These are phyloP conservation scores for Alternaria ethzedia DNA, from an alignment of 2,329 filamentous ascomycete genomes.

Conservation along the genomic window DNA sequence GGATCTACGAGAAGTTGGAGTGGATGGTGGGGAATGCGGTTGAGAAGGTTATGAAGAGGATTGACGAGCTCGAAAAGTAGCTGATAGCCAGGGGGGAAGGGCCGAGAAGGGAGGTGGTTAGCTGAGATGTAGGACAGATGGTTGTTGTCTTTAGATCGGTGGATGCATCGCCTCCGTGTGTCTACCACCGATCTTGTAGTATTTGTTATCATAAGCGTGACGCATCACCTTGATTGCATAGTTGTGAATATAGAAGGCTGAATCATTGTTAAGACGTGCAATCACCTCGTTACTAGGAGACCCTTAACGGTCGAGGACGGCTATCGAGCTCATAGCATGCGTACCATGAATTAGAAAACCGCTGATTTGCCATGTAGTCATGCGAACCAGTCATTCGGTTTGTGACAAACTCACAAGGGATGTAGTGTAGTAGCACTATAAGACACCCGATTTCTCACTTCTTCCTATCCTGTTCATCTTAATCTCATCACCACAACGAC, in stretches of 20 bases:
- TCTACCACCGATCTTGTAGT: not conserved
- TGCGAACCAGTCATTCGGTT: not conserved
- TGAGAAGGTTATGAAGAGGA: not conserved
- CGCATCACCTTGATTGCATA: not conserved
- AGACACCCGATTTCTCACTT: not conserved
- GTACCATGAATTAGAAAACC: not conserved
- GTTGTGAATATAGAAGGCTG: not conserved
- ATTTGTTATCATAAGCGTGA: not conserved
- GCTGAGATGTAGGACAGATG: not conserved
- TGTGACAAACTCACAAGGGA: not conserved
- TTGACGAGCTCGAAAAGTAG: not conserved
- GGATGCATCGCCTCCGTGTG: not conserved
- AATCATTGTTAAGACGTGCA: not conserved
- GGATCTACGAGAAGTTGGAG: not conserved
- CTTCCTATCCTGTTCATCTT: not conserved
- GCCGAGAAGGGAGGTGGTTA: not conserved
- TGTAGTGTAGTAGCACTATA: not conserved
- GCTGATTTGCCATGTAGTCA: not conserved
- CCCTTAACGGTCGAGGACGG: not conserved
- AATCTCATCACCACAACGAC: not conserved
- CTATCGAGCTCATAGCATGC: not conserved
- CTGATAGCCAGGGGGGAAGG: not conserved
- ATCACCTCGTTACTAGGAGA: not conserved
- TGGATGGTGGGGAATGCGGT: not conserved
- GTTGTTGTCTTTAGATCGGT: not conserved